These are phyloP conservation scores for Aurifilum marmelostoma DNA, from an alignment of 2,329 filamentous ascomycete genomes.

Conservation along the genomic window DNA sequence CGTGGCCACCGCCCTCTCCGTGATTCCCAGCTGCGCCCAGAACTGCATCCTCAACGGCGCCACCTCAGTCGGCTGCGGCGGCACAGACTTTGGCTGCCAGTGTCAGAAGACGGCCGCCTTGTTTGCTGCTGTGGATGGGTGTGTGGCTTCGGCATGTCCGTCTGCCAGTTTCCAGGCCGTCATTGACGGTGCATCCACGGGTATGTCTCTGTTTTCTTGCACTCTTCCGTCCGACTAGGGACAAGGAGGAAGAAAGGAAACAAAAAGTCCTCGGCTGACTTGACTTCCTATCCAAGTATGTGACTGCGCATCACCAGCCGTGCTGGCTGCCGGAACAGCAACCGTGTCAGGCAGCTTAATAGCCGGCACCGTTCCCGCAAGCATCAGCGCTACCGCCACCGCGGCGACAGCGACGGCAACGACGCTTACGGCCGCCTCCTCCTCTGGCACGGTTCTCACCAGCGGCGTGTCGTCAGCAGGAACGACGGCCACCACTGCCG, in stretches of 20 bases:
- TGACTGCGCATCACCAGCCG: conserved; percentile 23
- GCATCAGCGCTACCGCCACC: conserved; percentile 16
- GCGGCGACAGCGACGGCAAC: background rate
- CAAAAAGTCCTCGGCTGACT: background rate
- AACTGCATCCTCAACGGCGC: conserved; percentile 38
- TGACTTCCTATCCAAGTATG: conserved; percentile 16
- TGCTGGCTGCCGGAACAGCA: conserved; percentile 15
- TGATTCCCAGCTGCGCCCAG: conserved; percentile 39
- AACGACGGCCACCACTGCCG: background rate
- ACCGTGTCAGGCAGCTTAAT: conserved; percentile 16
- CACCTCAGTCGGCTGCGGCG: conserved; percentile 36
- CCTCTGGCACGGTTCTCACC: conserved; percentile 4
- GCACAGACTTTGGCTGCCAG: conserved; percentile 39
- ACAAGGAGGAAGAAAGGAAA: background rate
- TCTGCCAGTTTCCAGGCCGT: conserved; percentile 36
- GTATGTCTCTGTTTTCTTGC: conserved; percentile 27
- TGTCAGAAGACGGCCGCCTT: conserved; percentile 37
- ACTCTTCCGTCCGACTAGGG: background rate
- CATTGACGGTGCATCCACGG: conserved; percentile 37
- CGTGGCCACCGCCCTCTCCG: conserved; percentile 34
- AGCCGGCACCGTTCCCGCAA: background rate
- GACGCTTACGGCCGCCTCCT: background rate
- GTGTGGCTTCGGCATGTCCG: conserved; percentile 36
- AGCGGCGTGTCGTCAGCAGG: background rate
- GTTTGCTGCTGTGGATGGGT: conserved; percentile 39